Evolutionary conservation across 306 rosid genomes (phyloP).

Genomic region (Castanospermum australe): DNA sequence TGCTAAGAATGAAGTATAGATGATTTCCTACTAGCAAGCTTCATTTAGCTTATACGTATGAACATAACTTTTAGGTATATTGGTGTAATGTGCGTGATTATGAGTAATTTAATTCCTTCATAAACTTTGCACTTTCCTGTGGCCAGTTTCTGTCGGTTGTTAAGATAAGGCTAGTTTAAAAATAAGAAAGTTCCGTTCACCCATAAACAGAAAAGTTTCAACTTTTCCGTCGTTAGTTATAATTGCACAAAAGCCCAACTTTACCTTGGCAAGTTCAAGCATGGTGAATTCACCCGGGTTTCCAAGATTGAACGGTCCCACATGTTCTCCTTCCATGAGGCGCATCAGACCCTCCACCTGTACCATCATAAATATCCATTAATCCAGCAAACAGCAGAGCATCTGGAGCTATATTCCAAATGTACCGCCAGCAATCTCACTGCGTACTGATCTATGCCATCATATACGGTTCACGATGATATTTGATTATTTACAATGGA

Average conservation of each 20-base stretch:
- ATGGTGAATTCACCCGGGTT: slow-evolving; percentile 99
- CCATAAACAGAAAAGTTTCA: too few relatives aligned
- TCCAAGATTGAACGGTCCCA: slow-evolving; percentile 97
- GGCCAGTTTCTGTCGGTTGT: neutral
- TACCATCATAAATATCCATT: slow-evolving; percentile 21
- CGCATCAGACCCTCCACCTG: slow-evolving; percentile 98
- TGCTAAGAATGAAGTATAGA: neutral
- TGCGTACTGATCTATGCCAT: neutral
- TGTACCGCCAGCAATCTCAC: neutral
- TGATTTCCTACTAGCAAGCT: neutral
- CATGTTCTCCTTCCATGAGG: slow-evolving; percentile 98
- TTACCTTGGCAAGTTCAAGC: slow-evolving; percentile 98
- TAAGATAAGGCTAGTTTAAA: neutral
- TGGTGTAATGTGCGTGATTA: neutral
- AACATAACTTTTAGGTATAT: too few relatives aligned
- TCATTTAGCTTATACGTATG: slow-evolving; percentile 1
- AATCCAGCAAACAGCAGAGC: slow-evolving; percentile 14
- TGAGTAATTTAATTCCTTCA: neutral
- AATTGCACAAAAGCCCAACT: slow-evolving; percentile 6
- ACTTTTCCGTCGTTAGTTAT: too few relatives aligned
- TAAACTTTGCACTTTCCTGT: neutral
- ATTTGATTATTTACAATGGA: slow-evolving; percentile 11
- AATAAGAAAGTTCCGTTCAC: neutral
- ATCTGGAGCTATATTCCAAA: slow-evolving; percentile 12
- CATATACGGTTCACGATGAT: neutral